Percentiles rank a stretch among this genome's conserved stretches.
Conservation (phyloP, 202 grass and related monocot genomes). For the Musa balbisiana region DNA sequence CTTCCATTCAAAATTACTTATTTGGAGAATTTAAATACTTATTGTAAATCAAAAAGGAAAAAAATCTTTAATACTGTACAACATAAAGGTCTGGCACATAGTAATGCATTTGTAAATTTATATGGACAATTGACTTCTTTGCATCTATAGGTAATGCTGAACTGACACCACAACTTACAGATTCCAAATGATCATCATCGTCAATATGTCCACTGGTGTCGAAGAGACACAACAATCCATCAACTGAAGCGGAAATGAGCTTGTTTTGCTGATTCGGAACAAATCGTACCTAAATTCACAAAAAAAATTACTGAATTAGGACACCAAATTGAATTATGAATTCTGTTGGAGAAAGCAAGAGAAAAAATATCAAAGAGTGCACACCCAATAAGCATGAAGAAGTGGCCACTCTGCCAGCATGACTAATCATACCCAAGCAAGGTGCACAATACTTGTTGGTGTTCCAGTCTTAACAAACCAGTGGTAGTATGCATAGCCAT, state of each 20-base stretch:
- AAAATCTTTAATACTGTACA: neutral
- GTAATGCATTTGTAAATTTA: neutral
- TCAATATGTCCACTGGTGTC: constrained; percentile 72
- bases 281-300: constrained; percentile 45
- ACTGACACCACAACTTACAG: constrained; percentile 26
- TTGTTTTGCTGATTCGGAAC: constrained; percentile 59
- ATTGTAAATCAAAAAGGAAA: neutral
- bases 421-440: no score
- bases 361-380: neutral
- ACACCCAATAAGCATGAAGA: no score
- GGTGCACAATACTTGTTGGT: no score
- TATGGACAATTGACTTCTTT: neutral
- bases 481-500: no score
- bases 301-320: constrained; percentile 21
- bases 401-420: no score
- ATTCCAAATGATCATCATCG: constrained; percentile 58
- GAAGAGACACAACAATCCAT: constrained; percentile 79
- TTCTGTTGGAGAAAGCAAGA: neutral
- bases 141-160: neutral
- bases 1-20: neutral
- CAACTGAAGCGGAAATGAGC: constrained; percentile 59
- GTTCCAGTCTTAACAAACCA: no score
- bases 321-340: neutral
- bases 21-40: neutral
- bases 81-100: neutral